Evolutionary conservation across 495 filamentous ascomycete species (phyloP).

Genomic region (Daldinia childiae): DNA sequence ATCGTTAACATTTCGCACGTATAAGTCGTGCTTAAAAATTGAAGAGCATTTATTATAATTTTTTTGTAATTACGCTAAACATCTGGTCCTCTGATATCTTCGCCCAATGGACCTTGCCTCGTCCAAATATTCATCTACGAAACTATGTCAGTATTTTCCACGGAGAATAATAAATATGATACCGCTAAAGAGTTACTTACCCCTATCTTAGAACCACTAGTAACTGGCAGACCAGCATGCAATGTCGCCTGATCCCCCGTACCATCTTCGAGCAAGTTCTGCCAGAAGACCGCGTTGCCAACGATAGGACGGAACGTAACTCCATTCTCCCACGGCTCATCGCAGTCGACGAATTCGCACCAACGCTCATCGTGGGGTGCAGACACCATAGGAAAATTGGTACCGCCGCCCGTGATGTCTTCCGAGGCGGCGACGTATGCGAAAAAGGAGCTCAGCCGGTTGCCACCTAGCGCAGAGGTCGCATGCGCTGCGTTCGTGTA

Average conservation of each 20-base stretch:
- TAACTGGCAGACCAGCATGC: constrained; percentile 76
- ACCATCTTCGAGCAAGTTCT: constrained; percentile 68
- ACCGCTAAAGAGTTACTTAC: constrained; percentile 9
- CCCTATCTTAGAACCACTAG: constrained; percentile 74
- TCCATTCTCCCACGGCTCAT: constrained; percentile 62
- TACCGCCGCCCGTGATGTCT: constrained; percentile 64
- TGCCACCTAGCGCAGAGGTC: constrained; percentile 54
- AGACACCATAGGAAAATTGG: constrained; percentile 62
- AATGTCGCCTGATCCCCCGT: constrained; percentile 70
- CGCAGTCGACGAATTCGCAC: constrained; percentile 70
- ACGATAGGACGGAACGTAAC: constrained; percentile 72
- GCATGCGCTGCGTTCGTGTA: constrained; percentile 56
- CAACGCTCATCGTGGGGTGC: constrained; percentile 57
- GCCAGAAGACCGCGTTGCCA: constrained; percentile 81
- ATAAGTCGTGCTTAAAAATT: background rate
- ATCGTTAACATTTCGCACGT: background rate
- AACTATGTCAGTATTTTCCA: constrained; percentile 4
- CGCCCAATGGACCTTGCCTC: constrained; percentile 49
- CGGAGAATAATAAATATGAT: background rate
- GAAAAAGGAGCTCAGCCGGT: constrained; percentile 64
- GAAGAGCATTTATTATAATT: background rate
- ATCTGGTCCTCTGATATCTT: constrained; percentile 50
- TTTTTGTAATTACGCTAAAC: background rate
- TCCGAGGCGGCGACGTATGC: constrained; percentile 60
- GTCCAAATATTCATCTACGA: constrained; percentile 79